phyloP scores from a whole-genome alignment of 164 flowering plant genomes.

The Piper betle region DNA sequence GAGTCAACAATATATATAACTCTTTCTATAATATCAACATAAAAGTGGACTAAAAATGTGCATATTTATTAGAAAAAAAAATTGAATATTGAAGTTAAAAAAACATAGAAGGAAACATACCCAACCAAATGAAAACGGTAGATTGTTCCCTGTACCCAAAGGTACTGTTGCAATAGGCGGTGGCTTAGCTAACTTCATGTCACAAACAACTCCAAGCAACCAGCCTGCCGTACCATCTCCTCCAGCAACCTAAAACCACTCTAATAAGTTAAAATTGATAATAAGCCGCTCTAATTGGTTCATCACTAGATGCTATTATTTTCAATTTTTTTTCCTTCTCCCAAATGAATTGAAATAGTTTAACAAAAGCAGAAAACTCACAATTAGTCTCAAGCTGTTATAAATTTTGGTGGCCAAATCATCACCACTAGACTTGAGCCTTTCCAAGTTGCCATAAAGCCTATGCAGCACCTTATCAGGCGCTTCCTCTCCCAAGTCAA shows the following conservation, averaged over 20 bases:
- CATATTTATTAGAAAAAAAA: no score
- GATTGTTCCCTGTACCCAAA: constrained; percentile 87
- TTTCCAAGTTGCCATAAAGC: constrained; percentile 45
- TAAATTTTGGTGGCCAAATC: constrained; percentile 31
- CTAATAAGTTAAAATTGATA: not conserved
- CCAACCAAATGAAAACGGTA: constrained; percentile 91
- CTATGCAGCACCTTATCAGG: constrained; percentile 58
- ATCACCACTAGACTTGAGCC: constrained; percentile 32
- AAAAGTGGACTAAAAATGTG: no score
- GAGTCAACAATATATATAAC: no score
- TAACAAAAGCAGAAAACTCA: constrained; percentile 23
- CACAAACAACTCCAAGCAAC: constrained; percentile 85
- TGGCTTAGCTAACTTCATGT: constrained; percentile 65
- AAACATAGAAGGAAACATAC: constrained; percentile 14
- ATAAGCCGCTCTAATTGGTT: not conserved
- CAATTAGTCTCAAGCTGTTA: constrained; percentile 53
- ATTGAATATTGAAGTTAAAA: not conserved
- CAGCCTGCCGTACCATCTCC: constrained; percentile 97
- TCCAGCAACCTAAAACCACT: constrained; percentile 71
- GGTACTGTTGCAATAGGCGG: constrained; percentile 95
- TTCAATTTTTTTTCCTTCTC: not conserved
- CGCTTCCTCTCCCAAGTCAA: constrained; percentile 51
- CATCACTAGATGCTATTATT: not conserved
- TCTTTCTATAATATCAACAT: not conserved
- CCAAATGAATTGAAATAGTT: not conserved